Evolutionary conservation across 176 grass and related monocot species (phyloP), one percentile per base, ranked within the genome.

Genomic region (Rhynchospora tenuis): DNA sequence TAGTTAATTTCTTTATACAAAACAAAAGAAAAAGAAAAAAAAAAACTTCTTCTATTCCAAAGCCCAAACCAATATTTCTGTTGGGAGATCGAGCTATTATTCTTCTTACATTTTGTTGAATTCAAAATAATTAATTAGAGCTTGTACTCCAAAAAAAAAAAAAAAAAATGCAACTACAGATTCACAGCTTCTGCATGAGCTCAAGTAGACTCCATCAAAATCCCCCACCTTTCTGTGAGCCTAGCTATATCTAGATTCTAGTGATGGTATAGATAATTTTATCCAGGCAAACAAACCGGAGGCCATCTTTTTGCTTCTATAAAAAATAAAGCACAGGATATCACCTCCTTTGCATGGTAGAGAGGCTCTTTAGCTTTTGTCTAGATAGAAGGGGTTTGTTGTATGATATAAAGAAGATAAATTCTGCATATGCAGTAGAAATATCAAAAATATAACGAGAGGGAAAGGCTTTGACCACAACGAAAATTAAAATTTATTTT

Each of bases 241-340:
- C 29, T 14, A 29, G 26, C 24, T 65, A 65, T 16, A 7, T 71
- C 14, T 17, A 38, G 62, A 64, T 29, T 42, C 14, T 8, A 67
- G 15, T 31, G 27, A 45, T 70, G 66, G 14, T 50, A 62, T 83
- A 65, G 12, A 72, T 59, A 68, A 62, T 46, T 73, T 83, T 11
- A 86, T 73, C 50, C 9, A 13, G 6, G 78, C 80, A 64, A n/a
- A 75, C 58, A 78, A 45, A 59, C 56, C 46, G 81, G 88, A 48
- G 84, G 79, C 78, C 86, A 88, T 92, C 88, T 92, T 94, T 94
- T 82, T 74, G 17, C 58, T 88, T 28, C 27, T 29, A 66, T 27
- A 50, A 64, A 81, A 65, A 80, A 61, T 28, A 28, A 52, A 80
- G 28, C 4, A 23, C 60, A 80, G 13, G 45, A 80, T 59, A 20